Conservation (phyloP, 345 rosid genomes). For the Eucalyptus dawsonii region DNA sequence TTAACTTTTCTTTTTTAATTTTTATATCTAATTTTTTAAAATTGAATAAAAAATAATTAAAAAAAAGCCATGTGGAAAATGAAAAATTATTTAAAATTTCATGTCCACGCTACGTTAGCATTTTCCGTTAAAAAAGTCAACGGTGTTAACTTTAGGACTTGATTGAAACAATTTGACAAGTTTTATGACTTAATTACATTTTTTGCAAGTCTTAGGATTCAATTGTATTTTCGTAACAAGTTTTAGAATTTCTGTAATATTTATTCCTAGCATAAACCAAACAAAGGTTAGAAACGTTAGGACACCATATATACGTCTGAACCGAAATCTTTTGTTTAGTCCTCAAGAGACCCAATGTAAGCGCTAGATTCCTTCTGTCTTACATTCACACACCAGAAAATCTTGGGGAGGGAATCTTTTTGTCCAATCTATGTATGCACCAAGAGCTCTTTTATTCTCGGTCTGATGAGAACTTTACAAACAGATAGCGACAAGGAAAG, state of each 20-base stretch:
- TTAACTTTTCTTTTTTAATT: no score
- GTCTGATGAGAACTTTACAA: not conserved
- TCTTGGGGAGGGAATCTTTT: not conserved
- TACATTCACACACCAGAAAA: not conserved
- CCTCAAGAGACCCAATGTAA: not conserved
- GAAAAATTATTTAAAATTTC: no score
- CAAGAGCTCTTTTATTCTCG: not conserved
- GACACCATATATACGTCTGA: not conserved
- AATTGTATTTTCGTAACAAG: no score
- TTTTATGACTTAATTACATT: accelerated
- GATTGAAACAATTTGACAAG: no score
- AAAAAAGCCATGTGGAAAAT: no score
- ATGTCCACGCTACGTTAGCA: accelerated
- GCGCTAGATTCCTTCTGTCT: not conserved
- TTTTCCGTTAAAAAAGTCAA: accelerated
- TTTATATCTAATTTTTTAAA: no score
- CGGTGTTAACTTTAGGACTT: accelerated
- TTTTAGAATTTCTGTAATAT: accelerated
- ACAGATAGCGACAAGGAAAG: not conserved
- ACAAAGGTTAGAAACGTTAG: not conserved
- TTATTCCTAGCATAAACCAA: accelerated
- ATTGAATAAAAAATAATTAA: no score
- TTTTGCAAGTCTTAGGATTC: accelerated
- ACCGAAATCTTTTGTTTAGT: not conserved
- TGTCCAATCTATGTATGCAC: not conserved